phyloP scores from a whole-genome alignment of 306 rosid species.

The Casuarina glauca region DNA sequence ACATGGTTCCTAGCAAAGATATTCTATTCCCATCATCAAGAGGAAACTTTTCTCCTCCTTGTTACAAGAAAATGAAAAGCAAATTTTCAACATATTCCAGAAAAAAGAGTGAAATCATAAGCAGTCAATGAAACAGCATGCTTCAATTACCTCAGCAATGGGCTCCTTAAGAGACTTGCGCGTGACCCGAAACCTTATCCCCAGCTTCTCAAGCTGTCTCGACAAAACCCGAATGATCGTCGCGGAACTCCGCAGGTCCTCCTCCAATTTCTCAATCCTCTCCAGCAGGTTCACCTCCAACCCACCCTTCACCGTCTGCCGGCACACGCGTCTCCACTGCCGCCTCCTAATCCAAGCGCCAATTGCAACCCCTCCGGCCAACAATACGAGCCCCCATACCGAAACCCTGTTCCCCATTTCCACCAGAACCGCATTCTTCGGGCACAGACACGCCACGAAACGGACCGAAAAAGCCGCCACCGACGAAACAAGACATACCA shows the following conservation, averaged over 20 bases:
- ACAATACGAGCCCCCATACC: slow-evolving; percentile 39
- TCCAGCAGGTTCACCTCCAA: slow-evolving; percentile 65
- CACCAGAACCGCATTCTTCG: slow-evolving; percentile 40
- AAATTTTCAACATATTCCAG: background rate
- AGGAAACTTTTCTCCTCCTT: background rate
- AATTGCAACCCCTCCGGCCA: slow-evolving; percentile 50
- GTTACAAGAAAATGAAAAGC: background rate
- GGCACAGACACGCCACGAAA: slow-evolving; percentile 34
- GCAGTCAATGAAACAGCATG: background rate
- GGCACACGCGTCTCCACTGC: slow-evolving; percentile 57
- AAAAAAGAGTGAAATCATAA: background rate
- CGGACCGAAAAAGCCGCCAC: slow-evolving; percentile 41
- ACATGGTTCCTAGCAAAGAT: no score
- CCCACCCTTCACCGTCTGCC: slow-evolving; percentile 40
- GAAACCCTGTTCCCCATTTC: slow-evolving; percentile 38
- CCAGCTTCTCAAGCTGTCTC: slow-evolving; percentile 90
- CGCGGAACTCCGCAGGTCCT: slow-evolving; percentile 59
- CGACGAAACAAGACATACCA: slow-evolving; percentile 54
- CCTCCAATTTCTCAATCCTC: slow-evolving; percentile 82
- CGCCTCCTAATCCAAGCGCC: slow-evolving; percentile 74
- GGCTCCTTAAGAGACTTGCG: slow-evolving; percentile 71
- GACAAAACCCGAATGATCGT: slow-evolving; percentile 63
- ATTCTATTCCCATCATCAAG: background rate
- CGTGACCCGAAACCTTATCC: slow-evolving; percentile 70
- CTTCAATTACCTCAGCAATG: slow-evolving; percentile 64